phyloP scores from a whole-genome alignment of 768 basidiomycete genomes.

The Pleurotus giganteus region DNA sequence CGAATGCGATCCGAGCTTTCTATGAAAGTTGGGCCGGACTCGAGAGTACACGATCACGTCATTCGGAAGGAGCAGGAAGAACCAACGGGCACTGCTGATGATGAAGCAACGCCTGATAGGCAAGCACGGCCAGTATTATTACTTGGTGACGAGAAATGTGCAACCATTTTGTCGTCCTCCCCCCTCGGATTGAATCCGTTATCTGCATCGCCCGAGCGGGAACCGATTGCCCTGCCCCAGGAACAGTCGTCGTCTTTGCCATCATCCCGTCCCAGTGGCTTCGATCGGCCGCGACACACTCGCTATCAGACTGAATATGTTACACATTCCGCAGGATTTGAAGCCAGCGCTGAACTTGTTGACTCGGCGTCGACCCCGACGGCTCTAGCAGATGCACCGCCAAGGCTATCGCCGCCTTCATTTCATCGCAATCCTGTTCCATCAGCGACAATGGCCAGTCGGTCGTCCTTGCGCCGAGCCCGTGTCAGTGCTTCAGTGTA shows the following conservation, averaged over 20 bases:
- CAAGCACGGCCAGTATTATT: background rate
- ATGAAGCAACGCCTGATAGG: background rate
- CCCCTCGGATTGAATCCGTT: background rate
- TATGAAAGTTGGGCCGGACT: constrained; percentile 9
- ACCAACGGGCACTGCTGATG: background rate
- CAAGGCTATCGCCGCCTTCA: constrained; percentile 15
- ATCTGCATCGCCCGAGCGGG: constrained; percentile 1
- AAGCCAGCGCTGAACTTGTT: constrained; percentile 14
- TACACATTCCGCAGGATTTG: constrained; percentile 19
- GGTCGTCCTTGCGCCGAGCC: constrained; percentile 43
- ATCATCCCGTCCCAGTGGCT: background rate
- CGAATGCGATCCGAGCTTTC: constrained; percentile 30
- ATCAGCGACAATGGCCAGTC: constrained; percentile 35
- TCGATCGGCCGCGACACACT: constrained; percentile 38
- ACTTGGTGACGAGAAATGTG: background rate
- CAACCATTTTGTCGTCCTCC: background rate
- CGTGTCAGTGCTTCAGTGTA: constrained; percentile 63
- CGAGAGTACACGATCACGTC: constrained; percentile 20
- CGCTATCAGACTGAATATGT: constrained; percentile 50
- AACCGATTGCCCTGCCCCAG: background rate
- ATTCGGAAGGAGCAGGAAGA: constrained; percentile 15
- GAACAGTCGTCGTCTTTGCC: background rate
- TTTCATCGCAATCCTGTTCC: constrained; percentile 15
- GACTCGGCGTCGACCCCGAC: constrained; percentile 14
- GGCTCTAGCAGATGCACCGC: constrained; percentile 13